phyloP scores from a whole-genome alignment of 2,329 filamentous ascomycete species.

The Aspergillus carbonarius region DNA sequence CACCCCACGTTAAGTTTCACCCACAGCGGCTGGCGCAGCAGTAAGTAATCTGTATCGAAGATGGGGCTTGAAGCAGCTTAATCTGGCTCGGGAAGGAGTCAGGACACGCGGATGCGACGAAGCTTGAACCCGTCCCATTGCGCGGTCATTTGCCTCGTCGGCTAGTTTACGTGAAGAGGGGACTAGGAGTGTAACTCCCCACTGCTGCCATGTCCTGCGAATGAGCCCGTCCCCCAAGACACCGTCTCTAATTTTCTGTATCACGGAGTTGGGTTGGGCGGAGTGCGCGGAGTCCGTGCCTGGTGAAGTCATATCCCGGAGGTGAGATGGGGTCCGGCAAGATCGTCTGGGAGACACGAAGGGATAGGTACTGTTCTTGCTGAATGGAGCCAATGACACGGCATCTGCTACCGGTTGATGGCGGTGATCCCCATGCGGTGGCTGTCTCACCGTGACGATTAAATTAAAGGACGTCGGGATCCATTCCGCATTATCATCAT shows the following conservation, averaged over 20 bases:
- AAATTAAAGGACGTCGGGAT: background rate
- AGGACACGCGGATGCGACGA: conserved; percentile 9
- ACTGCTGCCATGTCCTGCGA: background rate
- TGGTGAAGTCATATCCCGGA: background rate
- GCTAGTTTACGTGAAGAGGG: conserved; percentile 5
- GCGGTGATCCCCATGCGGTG: background rate
- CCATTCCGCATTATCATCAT: background rate
- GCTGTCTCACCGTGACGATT: background rate
- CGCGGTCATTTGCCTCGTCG: conserved; percentile 9
- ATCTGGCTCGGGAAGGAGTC: conserved; percentile 9
- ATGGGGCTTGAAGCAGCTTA: conserved; percentile 8
- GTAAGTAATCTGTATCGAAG: background rate
- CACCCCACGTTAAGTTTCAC: background rate
- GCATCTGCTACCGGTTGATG: background rate
- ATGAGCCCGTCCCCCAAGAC: background rate
- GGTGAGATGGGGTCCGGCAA: background rate
- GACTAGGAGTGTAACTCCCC: background rate
- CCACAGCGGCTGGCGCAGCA: background rate
- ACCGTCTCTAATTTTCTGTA: background rate
- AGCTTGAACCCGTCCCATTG: conserved; percentile 14
- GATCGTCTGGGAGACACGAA: background rate
- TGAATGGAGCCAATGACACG: background rate
- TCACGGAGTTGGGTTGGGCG: background rate
- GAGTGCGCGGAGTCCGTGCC: background rate
- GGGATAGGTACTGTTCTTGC: background rate